Evolutionary conservation across 305 asterid genomes (phyloP).

Genomic region (Fraxinus sp.): DNA sequence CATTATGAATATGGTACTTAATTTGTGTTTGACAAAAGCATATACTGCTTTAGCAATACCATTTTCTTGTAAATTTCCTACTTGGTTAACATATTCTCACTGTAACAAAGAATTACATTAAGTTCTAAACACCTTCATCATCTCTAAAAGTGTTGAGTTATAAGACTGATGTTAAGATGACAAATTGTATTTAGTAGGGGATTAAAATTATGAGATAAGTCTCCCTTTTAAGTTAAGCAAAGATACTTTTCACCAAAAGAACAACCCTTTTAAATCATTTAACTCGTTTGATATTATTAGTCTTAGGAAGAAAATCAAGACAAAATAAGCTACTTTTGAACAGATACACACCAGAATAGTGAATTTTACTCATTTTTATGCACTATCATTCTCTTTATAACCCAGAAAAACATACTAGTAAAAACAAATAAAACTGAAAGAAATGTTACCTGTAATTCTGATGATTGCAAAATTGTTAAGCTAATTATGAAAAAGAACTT

Average conservation of each 20-base stretch:
- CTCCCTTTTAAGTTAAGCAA: conserved; percentile 30
- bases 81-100: neutral
- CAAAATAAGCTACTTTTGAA: neutral
- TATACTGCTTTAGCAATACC: neutral
- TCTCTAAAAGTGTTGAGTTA: neutral
- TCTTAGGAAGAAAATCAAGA: neutral
- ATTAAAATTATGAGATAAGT: conserved; percentile 28
- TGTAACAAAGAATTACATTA: neutral
- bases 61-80: neutral
- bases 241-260: conserved; percentile 6
- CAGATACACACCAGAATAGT: neutral
- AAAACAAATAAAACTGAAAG: neutral
- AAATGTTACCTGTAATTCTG: conserved; percentile 20
- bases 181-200: conserved; percentile 37
- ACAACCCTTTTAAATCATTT: neutral
- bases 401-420: neutral
- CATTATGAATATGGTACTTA: neutral
- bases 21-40: conserved; percentile 16
- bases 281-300: neutral
- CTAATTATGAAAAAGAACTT: neutral
- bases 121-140: conserved; percentile 5
- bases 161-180: conserved; percentile 29
- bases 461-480: neutral
- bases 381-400: neutral
- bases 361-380: neutral